These are phyloP conservation scores for Camelina hispida DNA, from an alignment of 345 rosid species.

Conservation along the genomic window DNA sequence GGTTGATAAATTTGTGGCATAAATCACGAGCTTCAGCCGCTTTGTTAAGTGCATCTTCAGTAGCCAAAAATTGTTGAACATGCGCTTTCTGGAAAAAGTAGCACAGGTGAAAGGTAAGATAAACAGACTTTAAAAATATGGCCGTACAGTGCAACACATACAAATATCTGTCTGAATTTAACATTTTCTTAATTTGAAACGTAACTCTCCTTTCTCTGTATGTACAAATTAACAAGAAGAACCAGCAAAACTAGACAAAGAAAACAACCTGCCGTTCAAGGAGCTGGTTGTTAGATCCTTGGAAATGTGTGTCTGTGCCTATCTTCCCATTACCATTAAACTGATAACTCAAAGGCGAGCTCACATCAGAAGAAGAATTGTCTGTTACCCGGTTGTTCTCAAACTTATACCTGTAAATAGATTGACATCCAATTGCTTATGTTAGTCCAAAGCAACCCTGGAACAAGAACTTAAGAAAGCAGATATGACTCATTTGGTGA, in stretches of 20 bases:
- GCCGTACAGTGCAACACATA: neutral
- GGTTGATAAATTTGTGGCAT: constrained; percentile 69
- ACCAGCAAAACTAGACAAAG: constrained; percentile 32
- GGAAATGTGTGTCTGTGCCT: constrained; percentile 66
- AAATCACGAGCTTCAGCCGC: constrained; percentile 85
- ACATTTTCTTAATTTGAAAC: constrained; percentile 18
- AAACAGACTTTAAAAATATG: constrained; percentile 1
- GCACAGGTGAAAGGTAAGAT: constrained; percentile 15
- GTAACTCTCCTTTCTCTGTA: neutral
- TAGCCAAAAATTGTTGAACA: constrained; percentile 93
- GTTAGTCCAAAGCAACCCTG: constrained; percentile 20
- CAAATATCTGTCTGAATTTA: constrained; percentile 14
- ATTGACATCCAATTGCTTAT: constrained; percentile 15
- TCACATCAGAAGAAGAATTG: constrained; percentile 68
- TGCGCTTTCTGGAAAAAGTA: constrained; percentile 76
- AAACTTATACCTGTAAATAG: constrained; percentile 69
- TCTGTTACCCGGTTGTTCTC: constrained; percentile 89
- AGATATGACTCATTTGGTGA: neutral
- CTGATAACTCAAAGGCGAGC: constrained; percentile 73
- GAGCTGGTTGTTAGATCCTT: constrained; percentile 88
- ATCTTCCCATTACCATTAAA: constrained; percentile 77
- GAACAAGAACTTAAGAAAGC: constrained; percentile 8
- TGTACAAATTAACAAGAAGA: constrained; percentile 23
- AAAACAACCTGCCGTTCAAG: constrained; percentile 86
- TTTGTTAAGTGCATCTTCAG: constrained; percentile 91